These are phyloP conservation scores for Grammothele lineata DNA, from an alignment of 768 basidiomycete species.

Conservation along the genomic window DNA sequence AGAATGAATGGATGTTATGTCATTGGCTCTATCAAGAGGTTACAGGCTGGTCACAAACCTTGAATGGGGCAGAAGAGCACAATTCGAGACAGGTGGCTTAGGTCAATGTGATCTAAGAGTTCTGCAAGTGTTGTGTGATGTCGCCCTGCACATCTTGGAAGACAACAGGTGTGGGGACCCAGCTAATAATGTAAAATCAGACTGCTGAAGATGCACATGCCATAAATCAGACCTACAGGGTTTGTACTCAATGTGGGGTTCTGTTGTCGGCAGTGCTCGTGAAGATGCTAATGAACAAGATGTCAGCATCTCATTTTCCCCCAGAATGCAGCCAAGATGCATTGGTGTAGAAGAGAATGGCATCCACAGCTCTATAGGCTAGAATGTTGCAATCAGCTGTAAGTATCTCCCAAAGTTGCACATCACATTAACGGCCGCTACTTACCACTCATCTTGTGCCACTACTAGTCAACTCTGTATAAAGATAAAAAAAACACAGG, in stretches of 20 bases:
- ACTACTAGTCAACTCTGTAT: too few relatives aligned
- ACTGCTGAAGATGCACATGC: too few relatives aligned
- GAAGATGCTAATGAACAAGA: constrained; percentile 4
- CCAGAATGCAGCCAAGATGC: background rate
- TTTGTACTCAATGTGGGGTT: too few relatives aligned
- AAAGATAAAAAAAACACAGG: too few relatives aligned
- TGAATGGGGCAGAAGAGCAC: constrained; percentile 13
- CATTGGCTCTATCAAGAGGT: background rate
- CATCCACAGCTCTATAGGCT: background rate
- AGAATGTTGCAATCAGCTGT: too few relatives aligned
- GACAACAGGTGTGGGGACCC: constrained; percentile 5
- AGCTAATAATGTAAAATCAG: background rate
- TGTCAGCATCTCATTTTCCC: background rate
- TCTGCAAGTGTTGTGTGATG: constrained; percentile 5
- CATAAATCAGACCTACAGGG: too few relatives aligned
- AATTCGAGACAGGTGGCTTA: constrained; percentile 14
- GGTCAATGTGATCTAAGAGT: constrained; percentile 9
- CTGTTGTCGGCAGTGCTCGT: constrained; percentile 7
- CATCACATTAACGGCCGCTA: too few relatives aligned
- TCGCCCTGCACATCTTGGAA: constrained; percentile 8
- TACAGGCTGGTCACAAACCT: constrained; percentile 1
- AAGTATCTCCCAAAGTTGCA: too few relatives aligned
- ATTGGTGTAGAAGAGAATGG: too few relatives aligned
- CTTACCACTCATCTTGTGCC: too few relatives aligned
- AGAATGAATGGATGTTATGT: background rate